These are phyloP conservation scores for Allium fistulosum DNA, from an alignment of 106 monocot genomes.

Conservation along the genomic window DNA sequence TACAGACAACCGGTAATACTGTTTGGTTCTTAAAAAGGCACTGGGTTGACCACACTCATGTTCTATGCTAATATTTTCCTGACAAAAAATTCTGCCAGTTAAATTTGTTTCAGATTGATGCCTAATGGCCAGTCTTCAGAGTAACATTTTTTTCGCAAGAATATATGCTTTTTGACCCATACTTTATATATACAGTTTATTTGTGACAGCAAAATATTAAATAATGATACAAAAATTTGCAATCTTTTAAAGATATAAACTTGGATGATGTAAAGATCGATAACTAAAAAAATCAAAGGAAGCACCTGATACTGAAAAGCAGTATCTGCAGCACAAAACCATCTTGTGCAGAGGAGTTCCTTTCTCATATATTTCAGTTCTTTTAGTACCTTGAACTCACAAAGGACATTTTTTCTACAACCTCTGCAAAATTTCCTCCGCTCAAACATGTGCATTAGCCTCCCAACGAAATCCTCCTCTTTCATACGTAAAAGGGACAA, in stretches of 20 bases:
- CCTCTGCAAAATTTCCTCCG: slow-evolving; percentile 81
- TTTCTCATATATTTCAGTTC: slow-evolving; percentile 63
- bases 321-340: slow-evolving; percentile 71
- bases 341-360: slow-evolving; percentile 50
- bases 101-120: no score
- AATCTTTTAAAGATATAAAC: no score
- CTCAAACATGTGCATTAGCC: slow-evolving; percentile 84
- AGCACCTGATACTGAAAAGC: slow-evolving; percentile 57
- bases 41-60: no score
- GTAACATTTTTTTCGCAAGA: no score
- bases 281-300: slow-evolving; percentile 9
- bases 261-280: no score
- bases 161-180: slow-evolving; percentile 8
- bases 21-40: no score
- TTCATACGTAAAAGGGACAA: slow-evolving; percentile 78
- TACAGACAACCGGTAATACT: no score
- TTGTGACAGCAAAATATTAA: no score
- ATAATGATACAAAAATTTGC: no score
- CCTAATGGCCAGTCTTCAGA: no score
- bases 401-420: slow-evolving; percentile 64
- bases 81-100: no score
- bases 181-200: not conserved
- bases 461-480: slow-evolving; percentile 96
- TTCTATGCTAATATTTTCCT: no score
- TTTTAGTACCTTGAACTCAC: slow-evolving; percentile 72